Evolutionary conservation across 306 rosid genomes (phyloP).

Genomic region (Gastrolobium bilobum): DNA sequence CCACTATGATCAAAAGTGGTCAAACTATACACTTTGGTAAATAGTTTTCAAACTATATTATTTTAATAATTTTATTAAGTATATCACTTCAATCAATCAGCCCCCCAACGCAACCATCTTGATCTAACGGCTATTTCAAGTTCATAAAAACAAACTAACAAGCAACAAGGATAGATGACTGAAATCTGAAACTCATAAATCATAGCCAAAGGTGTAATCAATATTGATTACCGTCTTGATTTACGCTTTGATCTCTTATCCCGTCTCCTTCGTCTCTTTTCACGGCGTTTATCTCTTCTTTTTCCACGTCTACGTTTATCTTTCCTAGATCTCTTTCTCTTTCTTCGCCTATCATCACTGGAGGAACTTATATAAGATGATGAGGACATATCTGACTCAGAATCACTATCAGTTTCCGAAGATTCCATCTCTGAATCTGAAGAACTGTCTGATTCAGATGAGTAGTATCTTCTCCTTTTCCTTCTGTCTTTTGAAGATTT

Average conservation of each 20-base stretch:
- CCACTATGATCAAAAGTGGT: too few relatives aligned
- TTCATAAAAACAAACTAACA: slow-evolving; percentile 1
- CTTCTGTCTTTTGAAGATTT: slow-evolving; percentile 74
- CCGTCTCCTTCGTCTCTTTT: slow-evolving; percentile 65
- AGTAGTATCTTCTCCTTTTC: slow-evolving; percentile 76
- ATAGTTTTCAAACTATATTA: too few relatives aligned
- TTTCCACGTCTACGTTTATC: slow-evolving; percentile 73
- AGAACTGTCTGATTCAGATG: slow-evolving; percentile 78
- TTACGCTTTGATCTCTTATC: slow-evolving; percentile 76
- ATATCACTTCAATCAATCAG: too few relatives aligned
- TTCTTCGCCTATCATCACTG: slow-evolving; percentile 80
- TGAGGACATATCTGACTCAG: slow-evolving; percentile 76
- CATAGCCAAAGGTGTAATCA: not conserved
- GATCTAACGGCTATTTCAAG: not conserved
- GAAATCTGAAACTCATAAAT: not conserved
- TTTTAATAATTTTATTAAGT: too few relatives aligned
- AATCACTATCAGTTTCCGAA: slow-evolving; percentile 83
- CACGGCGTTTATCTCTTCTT: slow-evolving; percentile 76
- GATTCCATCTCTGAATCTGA: slow-evolving; percentile 84
- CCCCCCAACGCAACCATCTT: not conserved
- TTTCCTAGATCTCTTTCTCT: slow-evolving; percentile 83
- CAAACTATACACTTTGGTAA: too few relatives aligned
- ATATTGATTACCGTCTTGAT: slow-evolving; percentile 72
- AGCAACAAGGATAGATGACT: not conserved
- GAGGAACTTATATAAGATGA: slow-evolving; percentile 83